Percentiles rank a stretch among this genome's conserved stretches.
Evolutionary conservation across 768 basidiomycete genomes (phyloP).

Genomic region (Hypholoma sublateritium): DNA sequence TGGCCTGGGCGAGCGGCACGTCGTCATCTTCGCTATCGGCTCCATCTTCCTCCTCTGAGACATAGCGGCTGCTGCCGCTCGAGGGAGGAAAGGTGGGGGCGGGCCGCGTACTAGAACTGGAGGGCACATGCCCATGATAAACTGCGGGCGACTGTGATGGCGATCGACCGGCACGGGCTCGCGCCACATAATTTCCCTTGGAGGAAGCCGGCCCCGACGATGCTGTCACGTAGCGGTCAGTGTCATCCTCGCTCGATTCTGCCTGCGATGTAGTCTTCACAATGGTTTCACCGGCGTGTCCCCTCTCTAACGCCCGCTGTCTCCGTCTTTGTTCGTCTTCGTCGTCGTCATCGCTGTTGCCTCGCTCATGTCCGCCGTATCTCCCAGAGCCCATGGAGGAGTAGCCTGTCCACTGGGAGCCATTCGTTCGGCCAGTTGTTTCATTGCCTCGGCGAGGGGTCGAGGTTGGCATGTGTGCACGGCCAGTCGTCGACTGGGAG

Average conservation of each 20-base stretch:
- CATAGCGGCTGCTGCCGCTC: slow-evolving; percentile 13
- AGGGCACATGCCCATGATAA: neutral
- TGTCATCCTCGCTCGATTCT: slow-evolving; percentile 16
- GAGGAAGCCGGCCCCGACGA: neutral
- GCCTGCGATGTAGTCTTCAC: neutral
- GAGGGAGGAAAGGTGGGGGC: neutral
- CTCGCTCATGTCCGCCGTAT: slow-evolving; percentile 16
- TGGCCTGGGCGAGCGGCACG: slow-evolving; percentile 78
- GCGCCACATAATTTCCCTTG: neutral
- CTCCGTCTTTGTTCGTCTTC: slow-evolving; percentile 34
- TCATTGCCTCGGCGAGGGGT: slow-evolving; percentile 1
- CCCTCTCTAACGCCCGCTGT: slow-evolving; percentile 11
- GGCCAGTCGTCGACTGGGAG: neutral
- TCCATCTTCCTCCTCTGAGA: slow-evolving; percentile 37
- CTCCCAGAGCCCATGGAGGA: slow-evolving; percentile 19
- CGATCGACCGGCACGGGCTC: slow-evolving; percentile 2
- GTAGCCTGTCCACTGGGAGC: neutral
- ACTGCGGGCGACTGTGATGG: slow-evolving; percentile 4
- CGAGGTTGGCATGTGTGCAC: slow-evolving; percentile 6
- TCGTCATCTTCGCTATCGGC: slow-evolving; percentile 63
- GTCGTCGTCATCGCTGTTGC: slow-evolving; percentile 29
- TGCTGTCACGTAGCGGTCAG: slow-evolving; percentile 19
- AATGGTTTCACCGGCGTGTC: slow-evolving; percentile 7
- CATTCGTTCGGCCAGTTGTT: neutral
- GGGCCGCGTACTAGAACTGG: neutral